Conservation (phyloP, 805 yeast genomes). For the Monosporozyma unispora region DNA sequence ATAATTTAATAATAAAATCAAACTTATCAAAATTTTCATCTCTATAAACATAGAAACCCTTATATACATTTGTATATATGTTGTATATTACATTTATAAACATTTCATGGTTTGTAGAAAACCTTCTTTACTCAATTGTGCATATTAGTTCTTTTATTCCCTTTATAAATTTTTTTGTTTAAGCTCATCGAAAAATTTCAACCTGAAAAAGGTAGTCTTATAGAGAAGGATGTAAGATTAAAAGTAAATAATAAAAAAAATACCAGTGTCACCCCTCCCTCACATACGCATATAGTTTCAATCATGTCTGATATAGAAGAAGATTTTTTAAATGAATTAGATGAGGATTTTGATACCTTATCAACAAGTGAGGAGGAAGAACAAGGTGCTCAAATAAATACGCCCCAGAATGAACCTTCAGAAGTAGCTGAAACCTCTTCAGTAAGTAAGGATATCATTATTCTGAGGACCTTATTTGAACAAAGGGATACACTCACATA, state of each 20-base stretch:
- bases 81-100: constrained; percentile 2
- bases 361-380: constrained; percentile 15
- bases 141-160: neutral
- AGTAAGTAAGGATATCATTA: too few relatives aligned
- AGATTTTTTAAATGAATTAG: constrained; percentile 28
- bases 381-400: neutral
- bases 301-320: constrained; percentile 7
- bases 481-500: neutral
- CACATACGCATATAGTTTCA: neutral
- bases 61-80: constrained; percentile 1
- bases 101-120: neutral
- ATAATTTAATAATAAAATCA: neutral
- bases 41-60: neutral
- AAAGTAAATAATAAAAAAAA: too few relatives aligned
- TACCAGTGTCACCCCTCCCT: too few relatives aligned
- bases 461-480: neutral
- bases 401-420: neutral
- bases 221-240: neutral
- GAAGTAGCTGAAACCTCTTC: neutral
- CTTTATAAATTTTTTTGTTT: neutral
- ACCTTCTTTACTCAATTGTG: neutral
- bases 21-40: neutral
- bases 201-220: neutral
- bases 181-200: constrained; percentile 1
- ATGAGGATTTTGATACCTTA: constrained; percentile 19